Evolutionary conservation across 2,329 filamentous ascomycete species (phyloP).

Genomic region (Fusarium miscanthi): DNA sequence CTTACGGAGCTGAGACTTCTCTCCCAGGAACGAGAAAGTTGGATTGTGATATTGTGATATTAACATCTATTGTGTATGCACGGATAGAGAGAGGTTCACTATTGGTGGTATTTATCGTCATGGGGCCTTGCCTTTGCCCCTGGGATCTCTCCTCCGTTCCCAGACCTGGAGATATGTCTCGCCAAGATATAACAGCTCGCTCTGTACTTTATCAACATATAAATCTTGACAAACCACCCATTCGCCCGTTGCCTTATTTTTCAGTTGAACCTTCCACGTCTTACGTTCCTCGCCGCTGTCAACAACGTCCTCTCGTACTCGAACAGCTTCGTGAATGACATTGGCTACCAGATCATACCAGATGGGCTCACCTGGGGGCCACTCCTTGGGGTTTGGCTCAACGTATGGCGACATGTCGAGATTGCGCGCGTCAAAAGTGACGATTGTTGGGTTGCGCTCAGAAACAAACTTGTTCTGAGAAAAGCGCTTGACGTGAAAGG

Average conservation of each 20-base stretch:
- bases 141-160: conserved; percentile 78
- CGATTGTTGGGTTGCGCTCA: conserved; percentile 97
- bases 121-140: conserved; percentile 50
- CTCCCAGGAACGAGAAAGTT: conserved; percentile 1
- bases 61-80: conserved; percentile 20
- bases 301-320: conserved; percentile 83
- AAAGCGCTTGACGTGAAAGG: conserved; percentile 98
- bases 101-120: conserved; percentile 21
- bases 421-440: conserved; percentile 87
- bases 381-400: conserved; percentile 81
- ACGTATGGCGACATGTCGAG: conserved; percentile 93
- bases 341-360: conserved; percentile 97
- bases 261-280: conserved; percentile 93
- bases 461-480: conserved; percentile 95
- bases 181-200: conserved; percentile 89
- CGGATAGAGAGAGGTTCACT: background rate
- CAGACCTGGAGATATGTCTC: conserved; percentile 97
- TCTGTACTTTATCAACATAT: conserved; percentile 89
- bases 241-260: conserved; percentile 82
- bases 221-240: conserved; percentile 96
- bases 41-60: conserved; percentile 20
- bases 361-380: conserved; percentile 82
- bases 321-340: conserved; percentile 86
- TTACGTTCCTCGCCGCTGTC: conserved; percentile 88
- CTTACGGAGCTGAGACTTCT: conserved; percentile 28